phyloP scores from a whole-genome alignment of 2,329 filamentous ascomycete genomes.

The Chrysosporium queenslandicum region DNA sequence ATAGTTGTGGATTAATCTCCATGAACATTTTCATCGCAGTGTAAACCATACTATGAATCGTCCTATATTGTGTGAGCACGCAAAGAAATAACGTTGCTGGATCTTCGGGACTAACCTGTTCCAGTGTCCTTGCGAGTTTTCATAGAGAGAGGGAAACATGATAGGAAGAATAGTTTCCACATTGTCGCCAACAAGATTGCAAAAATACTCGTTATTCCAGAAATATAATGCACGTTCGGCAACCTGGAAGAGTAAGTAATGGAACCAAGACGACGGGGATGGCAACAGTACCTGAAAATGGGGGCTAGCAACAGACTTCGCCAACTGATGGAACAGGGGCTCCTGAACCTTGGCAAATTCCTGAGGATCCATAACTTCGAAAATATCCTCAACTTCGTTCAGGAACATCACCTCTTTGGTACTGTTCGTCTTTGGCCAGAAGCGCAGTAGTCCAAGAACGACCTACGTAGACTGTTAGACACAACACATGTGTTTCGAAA shows the following conservation, averaged over 20 bases:
- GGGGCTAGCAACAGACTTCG: slow-evolving; percentile 94
- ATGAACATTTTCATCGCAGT: slow-evolving; percentile 99
- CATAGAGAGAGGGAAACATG: slow-evolving; percentile 97
- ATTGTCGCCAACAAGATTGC: slow-evolving; percentile 97
- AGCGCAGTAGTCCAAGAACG: slow-evolving; percentile 83
- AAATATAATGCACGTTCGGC: slow-evolving; percentile 96
- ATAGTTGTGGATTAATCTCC: slow-evolving; percentile 97
- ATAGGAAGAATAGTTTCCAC: slow-evolving; percentile 97
- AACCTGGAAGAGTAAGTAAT: slow-evolving; percentile 44
- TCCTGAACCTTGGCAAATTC: slow-evolving; percentile 99
- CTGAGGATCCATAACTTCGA: slow-evolving; percentile 97
- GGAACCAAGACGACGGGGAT: neutral
- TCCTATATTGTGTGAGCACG: slow-evolving; percentile 50
- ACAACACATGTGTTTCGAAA: neutral
- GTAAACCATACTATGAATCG: slow-evolving; percentile 99
- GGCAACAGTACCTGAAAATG: slow-evolving; percentile 66
- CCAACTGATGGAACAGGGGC: slow-evolving; percentile 90
- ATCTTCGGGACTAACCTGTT: slow-evolving; percentile 59
- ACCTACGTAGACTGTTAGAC: slow-evolving; percentile 47
- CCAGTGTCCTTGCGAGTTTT: slow-evolving; percentile 99
- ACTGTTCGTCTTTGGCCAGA: slow-evolving; percentile 99
- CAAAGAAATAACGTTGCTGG: neutral
- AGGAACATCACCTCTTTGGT: slow-evolving; percentile 99
- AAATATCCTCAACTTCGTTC: slow-evolving; percentile 98
- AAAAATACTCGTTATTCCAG: slow-evolving; percentile 99